A percentile compares a stretch with the other conserved stretches of the same genome.
phyloP scores from a whole-genome alignment of 345 rosid genomes.

The Arabidopsis thaliana region DNA sequence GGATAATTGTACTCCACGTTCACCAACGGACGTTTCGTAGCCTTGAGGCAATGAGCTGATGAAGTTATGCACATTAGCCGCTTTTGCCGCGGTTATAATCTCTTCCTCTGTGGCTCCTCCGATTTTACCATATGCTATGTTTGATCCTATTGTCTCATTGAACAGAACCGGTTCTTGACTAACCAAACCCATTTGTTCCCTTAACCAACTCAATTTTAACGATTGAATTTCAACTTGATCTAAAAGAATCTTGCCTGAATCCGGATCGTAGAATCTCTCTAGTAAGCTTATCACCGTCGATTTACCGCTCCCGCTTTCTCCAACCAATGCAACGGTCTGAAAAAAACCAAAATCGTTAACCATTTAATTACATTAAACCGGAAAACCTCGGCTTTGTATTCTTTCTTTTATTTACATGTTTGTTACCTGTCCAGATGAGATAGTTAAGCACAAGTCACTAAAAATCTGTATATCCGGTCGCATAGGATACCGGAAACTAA shows the following conservation, averaged over 20 bases:
- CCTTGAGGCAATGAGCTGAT: slow-evolving; percentile 46
- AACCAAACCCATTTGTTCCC: slow-evolving; percentile 41
- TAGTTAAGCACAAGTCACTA: neutral
- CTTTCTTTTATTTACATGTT: neutral
- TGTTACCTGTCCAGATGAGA: slow-evolving; percentile 4
- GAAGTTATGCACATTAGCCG: slow-evolving; percentile 58
- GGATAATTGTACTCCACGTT: slow-evolving; percentile 46
- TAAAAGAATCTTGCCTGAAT: slow-evolving; percentile 49
- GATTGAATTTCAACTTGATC: slow-evolving; percentile 50
- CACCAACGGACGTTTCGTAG: slow-evolving; percentile 3
- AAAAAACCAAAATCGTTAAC: neutral
- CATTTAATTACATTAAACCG: neutral
- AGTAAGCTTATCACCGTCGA: slow-evolving; percentile 2
- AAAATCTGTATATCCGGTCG: slow-evolving; percentile 3
- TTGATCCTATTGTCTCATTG: slow-evolving; percentile 54
- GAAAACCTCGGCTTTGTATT: neutral
- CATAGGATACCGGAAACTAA: neutral
- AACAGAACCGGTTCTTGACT: slow-evolving; percentile 59
- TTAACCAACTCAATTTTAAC: slow-evolving; percentile 54
- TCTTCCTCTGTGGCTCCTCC: slow-evolving; percentile 54
- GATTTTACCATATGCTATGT: slow-evolving; percentile 61
- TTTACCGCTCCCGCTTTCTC: slow-evolving; percentile 3
- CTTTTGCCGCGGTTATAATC: slow-evolving; percentile 48
- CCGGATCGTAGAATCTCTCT: slow-evolving; percentile 56
- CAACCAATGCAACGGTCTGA: neutral